These are phyloP conservation scores for Alternaria sp. DNA, from an alignment of 2,329 filamentous ascomycete species.

Conservation along the genomic window DNA sequence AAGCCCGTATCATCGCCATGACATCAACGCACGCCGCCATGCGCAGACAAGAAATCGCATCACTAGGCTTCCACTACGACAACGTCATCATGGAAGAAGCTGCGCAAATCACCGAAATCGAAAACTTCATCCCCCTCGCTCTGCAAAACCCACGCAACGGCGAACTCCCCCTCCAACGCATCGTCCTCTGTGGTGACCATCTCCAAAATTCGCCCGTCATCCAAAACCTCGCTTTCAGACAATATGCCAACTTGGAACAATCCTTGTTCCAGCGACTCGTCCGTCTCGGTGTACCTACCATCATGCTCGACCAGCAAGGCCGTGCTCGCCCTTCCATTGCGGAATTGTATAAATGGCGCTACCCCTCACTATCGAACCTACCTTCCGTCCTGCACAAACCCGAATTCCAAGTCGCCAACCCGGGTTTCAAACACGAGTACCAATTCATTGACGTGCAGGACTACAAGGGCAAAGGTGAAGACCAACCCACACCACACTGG, in stretches of 20 bases:
- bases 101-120: slow-evolving; percentile 95
- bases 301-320: slow-evolving; percentile 91
- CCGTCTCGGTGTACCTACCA: slow-evolving; percentile 87
- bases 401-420: slow-evolving; percentile 84
- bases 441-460: slow-evolving; percentile 96
- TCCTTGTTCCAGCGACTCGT: slow-evolving; percentile 92
- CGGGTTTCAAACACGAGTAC: slow-evolving; percentile 91
- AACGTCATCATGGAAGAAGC: slow-evolving; percentile 99
- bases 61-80: slow-evolving; percentile 95
- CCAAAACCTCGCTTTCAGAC: slow-evolving; percentile 90
- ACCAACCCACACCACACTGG: slow-evolving; percentile 90
- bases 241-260: slow-evolving; percentile 96
- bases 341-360: slow-evolving; percentile 91
- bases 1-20: slow-evolving; percentile 98
- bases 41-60: slow-evolving; percentile 86
- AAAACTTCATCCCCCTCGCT: slow-evolving; percentile 95
- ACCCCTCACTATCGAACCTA: slow-evolving; percentile 79
- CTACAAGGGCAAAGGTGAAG: slow-evolving; percentile 89
- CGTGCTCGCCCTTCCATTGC: slow-evolving; percentile 88
- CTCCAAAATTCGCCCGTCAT: slow-evolving; percentile 96
- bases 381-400: slow-evolving; percentile 72
- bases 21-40: slow-evolving; percentile 98
- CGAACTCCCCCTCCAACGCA: slow-evolving; percentile 78
- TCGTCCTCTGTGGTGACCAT: slow-evolving; percentile 94
- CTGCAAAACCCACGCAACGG: slow-evolving; percentile 82